Percentiles rank a stretch among this genome's conserved stretches.
Conservation (phyloP, 164 flowering plant species). For the Tetrastigma voinierianum region DNA sequence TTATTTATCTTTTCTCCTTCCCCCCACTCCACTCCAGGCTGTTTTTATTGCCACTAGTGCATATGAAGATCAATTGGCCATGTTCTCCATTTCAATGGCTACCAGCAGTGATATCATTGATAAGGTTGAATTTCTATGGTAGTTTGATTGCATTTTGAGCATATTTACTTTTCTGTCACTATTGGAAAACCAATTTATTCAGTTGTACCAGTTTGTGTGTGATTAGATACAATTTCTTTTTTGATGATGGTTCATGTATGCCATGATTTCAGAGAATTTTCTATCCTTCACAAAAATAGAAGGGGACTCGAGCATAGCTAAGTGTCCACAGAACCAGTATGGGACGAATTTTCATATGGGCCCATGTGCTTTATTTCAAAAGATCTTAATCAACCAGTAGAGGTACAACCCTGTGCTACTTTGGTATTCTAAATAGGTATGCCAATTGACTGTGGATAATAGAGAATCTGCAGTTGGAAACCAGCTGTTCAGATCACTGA, state of each 20-base stretch:
- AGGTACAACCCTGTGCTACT: conserved; percentile 52
- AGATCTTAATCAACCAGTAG: conserved; percentile 35
- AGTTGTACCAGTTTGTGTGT: no score
- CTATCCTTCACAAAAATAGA: conserved; percentile 67
- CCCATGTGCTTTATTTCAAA: conserved; percentile 90
- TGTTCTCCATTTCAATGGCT: conserved; percentile 66
- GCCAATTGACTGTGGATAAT: conserved; percentile 2
- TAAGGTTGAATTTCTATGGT: conserved; percentile 43
- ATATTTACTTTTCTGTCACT: neutral
- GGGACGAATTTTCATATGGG: conserved; percentile 91
- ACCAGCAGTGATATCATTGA: conserved; percentile 57
- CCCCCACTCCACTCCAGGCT: conserved; percentile 43
- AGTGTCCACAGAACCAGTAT: conserved; percentile 35
- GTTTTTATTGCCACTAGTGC: conserved; percentile 86
- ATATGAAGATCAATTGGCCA: conserved; percentile 70
- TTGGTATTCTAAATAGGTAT: conserved; percentile 81
- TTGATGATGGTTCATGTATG: conserved; percentile 4
- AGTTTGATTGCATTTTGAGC: conserved; percentile 3
- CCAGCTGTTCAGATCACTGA: no score
- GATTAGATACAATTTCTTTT: conserved; percentile 3
- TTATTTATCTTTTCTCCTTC: conserved; percentile 13
- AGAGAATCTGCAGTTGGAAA: no score
- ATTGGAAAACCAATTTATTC: neutral
- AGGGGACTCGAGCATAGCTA: conserved; percentile 26
- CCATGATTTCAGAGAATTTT: conserved; percentile 53